Evolutionary conservation across 192 early-diverging fungal species (phyloP).

Genomic region (Linnemannia schmuckeri): DNA sequence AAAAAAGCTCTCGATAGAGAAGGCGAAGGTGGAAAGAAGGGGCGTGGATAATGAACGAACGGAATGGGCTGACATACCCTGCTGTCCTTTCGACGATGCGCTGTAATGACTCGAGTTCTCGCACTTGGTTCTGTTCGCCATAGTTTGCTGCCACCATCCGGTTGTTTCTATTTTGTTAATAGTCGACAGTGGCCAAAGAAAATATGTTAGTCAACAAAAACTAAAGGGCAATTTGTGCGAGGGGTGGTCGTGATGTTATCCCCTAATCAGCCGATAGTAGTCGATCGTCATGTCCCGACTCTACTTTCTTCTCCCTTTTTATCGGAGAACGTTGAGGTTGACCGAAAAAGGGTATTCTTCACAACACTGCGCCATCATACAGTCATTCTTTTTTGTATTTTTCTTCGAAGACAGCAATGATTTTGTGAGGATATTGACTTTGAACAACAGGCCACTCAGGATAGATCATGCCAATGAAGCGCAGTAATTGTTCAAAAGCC

Average conservation of each 20-base stretch:
- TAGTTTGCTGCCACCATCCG: slow-evolving; percentile 26
- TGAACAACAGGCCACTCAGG: background rate
- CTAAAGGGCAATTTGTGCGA: background rate
- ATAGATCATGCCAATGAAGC: background rate
- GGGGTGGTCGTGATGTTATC: background rate
- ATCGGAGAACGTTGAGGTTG: background rate
- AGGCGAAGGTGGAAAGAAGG: background rate
- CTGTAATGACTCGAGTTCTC: slow-evolving; percentile 53
- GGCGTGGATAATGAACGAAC: background rate
- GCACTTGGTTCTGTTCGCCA: slow-evolving; percentile 50
- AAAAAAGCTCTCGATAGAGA: background rate
- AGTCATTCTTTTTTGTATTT: background rate
- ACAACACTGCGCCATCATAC: background rate
- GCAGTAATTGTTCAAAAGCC: background rate
- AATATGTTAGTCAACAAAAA: background rate
- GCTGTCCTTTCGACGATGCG: slow-evolving; percentile 53
- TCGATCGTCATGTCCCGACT: background rate
- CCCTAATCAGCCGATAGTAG: background rate
- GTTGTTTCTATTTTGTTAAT: slow-evolving; percentile 19
- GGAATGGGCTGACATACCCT: slow-evolving; percentile 26
- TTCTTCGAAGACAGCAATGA: background rate
- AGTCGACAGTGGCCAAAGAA: background rate
- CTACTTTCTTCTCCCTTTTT: background rate
- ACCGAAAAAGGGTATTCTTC: background rate
- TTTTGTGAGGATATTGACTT: background rate